These are phyloP conservation scores for Penicillium manginii DNA, from an alignment of 495 filamentous ascomycete species.

Conservation along the genomic window DNA sequence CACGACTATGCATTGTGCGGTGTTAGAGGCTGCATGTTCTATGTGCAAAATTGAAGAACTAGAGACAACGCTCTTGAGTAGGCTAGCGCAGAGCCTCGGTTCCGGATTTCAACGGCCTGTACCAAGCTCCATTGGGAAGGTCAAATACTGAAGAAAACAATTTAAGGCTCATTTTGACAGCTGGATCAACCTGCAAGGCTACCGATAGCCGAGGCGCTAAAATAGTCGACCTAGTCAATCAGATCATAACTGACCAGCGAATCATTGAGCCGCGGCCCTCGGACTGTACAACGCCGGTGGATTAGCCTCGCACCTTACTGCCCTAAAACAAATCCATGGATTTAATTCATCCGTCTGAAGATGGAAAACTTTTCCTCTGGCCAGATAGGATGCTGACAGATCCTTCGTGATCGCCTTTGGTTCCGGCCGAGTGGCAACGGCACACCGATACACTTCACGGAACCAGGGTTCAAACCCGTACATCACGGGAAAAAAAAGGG, in stretches of 20 bases:
- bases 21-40: neutral
- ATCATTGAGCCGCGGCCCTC: neutral
- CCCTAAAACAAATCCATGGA: neutral
- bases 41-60: neutral
- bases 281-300: neutral
- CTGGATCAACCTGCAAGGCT: neutral
- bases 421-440: slow-evolving; percentile 14
- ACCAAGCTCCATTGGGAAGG: slow-evolving; percentile 5
- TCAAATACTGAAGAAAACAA: neutral
- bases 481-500: neutral
- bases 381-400: neutral
- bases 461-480: slow-evolving; percentile 12
- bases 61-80: neutral
- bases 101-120: neutral
- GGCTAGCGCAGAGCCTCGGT: slow-evolving; percentile 3
- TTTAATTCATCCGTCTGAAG: neutral
- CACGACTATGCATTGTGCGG: too few species aligned
- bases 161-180: slow-evolving; percentile 2
- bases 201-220: neutral
- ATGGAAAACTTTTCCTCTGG: neutral
- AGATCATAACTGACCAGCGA: neutral
- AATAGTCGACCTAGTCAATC: neutral
- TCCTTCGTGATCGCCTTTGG: neutral
- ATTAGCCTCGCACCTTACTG: neutral
- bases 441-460: neutral